Base-by-base conservation (phyloP, 2,329 filamentous ascomycete species). In the Trichoderma sp. region DNA sequence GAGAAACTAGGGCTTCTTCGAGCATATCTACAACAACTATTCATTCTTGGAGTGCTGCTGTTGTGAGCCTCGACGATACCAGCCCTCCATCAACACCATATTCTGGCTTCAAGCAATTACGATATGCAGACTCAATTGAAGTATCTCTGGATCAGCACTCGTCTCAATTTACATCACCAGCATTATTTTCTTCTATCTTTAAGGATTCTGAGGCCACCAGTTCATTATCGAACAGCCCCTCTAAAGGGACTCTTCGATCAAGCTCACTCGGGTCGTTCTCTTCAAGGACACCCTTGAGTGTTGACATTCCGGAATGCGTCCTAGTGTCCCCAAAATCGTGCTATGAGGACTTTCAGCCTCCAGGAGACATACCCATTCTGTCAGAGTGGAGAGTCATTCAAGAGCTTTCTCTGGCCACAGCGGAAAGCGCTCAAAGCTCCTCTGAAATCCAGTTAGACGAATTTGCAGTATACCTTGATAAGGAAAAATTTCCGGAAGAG, bases 401-500 rank as follows among this genome's bases (percentile, higher is more conserved):
- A 29, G 7, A 10, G 19, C 17, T 72, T 53, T 73, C 45, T 13
- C 42, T 22, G 17, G 64, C 15, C 67, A 71, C 17, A 59, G 68
- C 19, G 3, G 63, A 70, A 5, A 67, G 74, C 22, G 39, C 69
- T 3, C 73, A 76, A 0, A 76, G 75, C 3, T 82, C 78, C 22
- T 68, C 80, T 7, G 85, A 88, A 58, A 80, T 89, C 13, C 78
- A 84, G 4, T 77, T 91, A 0, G 78, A 87, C 10, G 75, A 86
- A 2, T 91, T 91, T 72, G 80, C 81, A 2, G 78, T 90, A 1
- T 91, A 90, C 72, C 76, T 82, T 27, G 73, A 83, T 54, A 70
- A 72, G 0, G 27, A 52, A 0, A 32, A 69, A 0, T 80, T 82
- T 64, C 76, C 78, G 0, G 74, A 78, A 58, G 87, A 90, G 69